Evolutionary conservation across 108 stramenopile genomes (phyloP), one percentile per base, ranked within the genome.

Genomic region (Chaetoceros muelleri): DNA sequence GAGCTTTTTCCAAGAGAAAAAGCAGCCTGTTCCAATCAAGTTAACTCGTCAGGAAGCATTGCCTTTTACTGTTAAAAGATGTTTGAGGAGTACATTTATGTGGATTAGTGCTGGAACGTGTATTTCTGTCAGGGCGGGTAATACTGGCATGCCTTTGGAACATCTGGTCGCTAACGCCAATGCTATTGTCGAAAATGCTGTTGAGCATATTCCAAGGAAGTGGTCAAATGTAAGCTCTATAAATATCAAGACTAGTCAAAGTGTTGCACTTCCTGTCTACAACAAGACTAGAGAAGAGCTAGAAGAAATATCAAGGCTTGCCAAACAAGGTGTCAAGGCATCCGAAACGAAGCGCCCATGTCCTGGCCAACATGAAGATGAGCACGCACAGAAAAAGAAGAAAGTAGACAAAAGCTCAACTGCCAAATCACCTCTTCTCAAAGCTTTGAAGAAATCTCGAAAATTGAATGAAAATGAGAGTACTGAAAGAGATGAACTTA

Each of bases 151-250:
- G 87, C 46, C 79, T 8, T 30, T 54, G n/a, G 25, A 73, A n/a
- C 53, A 82, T 24, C 60, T 95, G 26, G 60, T 66, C 28, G 90
- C 72, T 24, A 96, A 96, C 62, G 69, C 89, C 48, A 16, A 62
- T 25, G 72, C 85, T 17, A 78, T 93, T 30, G 62, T 78, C 3
- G 40, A 55, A 0, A 48, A 66, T 19, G 82, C 71, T 1, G 81
- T 76, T 0, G 63, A 62, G 0, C 87, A 87, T 48, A 70, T 95
- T 2, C 95, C 92, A 27, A 70, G 80, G 16, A 79, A 81, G 56
- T 96, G 95, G 95, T 73, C 81, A 44, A 95, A 95, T 62, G 67
- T 96, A 24, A 79, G 77, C 53, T 67, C 79, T 22, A 90, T 96
- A 62, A 57, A 70, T 19, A 73, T 96, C 65, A 94, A 90, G 66